A percentile compares a stretch with the other conserved stretches of the same genome.
Conservation (phyloP, 2,329 filamentous ascomycete species). For the Colletotrichum liriopes region DNA sequence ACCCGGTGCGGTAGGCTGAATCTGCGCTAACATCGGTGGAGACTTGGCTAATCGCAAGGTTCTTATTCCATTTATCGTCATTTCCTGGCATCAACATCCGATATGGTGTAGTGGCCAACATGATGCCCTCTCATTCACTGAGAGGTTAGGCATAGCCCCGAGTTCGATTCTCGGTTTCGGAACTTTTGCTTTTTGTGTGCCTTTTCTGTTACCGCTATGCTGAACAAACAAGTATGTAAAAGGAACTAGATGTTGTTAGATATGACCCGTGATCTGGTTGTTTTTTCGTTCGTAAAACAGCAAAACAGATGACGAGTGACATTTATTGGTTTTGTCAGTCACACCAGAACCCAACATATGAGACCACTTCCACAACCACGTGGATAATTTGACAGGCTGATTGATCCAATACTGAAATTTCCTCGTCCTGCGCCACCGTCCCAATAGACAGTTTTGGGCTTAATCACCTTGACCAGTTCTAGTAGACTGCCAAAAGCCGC, state of each 20-base stretch:
- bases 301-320: background rate
- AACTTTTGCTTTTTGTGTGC: constrained; percentile 3
- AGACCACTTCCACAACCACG: too few relatives aligned
- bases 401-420: background rate
- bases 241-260: background rate
- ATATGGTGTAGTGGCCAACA: constrained; percentile 42
- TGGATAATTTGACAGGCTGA: background rate
- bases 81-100: fast-evolving
- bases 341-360: background rate
- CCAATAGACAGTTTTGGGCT: background rate
- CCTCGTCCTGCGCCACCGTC: background rate
- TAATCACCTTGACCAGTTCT: background rate
- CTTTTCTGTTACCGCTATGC: too few relatives aligned
- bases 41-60: fast-evolving
- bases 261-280: too few relatives aligned
- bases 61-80: fast-evolving
- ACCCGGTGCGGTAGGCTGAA: background rate
- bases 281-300: too few relatives aligned
- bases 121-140: constrained; percentile 32
- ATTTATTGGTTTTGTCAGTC: too few relatives aligned
- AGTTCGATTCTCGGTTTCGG: constrained; percentile 42
- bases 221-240: background rate
- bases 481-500: background rate
- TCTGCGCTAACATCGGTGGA: background rate
- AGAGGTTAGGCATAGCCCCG: constrained; percentile 40